Percentiles rank a stretch among this genome's conserved stretches.
phyloP scores from a whole-genome alignment of 2,329 filamentous ascomycete genomes.

The Aureobasidium sp. region DNA sequence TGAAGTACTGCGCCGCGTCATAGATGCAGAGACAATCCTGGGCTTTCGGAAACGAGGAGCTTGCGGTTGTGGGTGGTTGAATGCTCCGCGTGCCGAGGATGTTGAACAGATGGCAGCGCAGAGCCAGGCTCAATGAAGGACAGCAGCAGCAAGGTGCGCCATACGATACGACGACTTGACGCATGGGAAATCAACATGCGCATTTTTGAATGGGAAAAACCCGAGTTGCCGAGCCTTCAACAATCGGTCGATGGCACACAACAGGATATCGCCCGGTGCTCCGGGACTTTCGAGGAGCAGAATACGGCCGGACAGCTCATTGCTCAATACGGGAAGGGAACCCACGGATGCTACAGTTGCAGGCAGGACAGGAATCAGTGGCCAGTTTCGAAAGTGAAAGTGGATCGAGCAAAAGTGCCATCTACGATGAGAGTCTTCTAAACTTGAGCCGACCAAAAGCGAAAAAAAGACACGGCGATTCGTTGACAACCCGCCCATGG shows the following conservation, averaged over 20 bases:
- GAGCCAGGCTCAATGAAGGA: not conserved
- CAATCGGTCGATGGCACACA: not conserved
- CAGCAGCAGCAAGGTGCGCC: not conserved
- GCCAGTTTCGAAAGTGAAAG: not conserved
- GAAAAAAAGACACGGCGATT: not conserved
- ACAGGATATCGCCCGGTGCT: not conserved
- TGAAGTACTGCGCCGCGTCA: not conserved
- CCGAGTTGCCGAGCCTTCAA: not conserved
- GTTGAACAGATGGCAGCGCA: not conserved
- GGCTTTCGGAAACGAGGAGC: not conserved
- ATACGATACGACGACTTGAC: not conserved
- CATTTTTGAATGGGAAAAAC: not conserved
- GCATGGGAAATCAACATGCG: not conserved
- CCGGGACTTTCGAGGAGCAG: not conserved
- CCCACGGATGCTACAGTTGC: not conserved
- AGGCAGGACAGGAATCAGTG: not conserved
- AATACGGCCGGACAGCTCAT: not conserved
- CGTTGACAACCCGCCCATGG: not conserved
- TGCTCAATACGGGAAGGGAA: not conserved
- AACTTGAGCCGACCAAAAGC: not conserved
- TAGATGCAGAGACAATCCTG: not conserved
- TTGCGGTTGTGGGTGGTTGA: not conserved
- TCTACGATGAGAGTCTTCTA: not conserved
- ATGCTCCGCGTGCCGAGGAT: not conserved
- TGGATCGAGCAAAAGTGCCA: not conserved